phyloP scores from a whole-genome alignment of 306 rosid species.

The Castanea sativa region DNA sequence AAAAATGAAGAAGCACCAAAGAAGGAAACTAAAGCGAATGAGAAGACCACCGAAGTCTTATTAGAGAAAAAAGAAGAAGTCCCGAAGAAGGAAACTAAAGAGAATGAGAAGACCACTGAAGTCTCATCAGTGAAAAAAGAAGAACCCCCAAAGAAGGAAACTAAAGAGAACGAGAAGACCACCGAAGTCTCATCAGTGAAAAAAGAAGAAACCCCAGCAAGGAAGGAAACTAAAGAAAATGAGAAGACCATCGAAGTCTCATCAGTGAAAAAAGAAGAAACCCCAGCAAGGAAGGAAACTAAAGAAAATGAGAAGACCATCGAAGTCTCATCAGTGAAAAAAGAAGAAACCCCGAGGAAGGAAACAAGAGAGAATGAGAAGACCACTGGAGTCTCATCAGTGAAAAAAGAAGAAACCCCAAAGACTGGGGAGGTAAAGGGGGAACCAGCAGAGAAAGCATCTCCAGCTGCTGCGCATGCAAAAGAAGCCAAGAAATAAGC shows the following conservation, averaged over 20 bases:
- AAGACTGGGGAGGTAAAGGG: not conserved
- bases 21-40: not conserved
- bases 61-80: not conserved
- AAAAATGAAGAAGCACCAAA: not conserved
- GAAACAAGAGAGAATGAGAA: not conserved
- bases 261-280: not conserved
- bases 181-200: too few relatives aligned
- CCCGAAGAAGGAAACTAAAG: not conserved
- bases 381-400: not conserved
- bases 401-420: not conserved
- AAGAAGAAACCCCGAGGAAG: slow-evolving; percentile 6
- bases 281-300: not conserved
- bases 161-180: too few relatives aligned
- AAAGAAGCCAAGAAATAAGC: not conserved
- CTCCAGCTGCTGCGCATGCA: not conserved
- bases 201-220: not conserved
- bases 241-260: too few relatives aligned
- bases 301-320: not conserved
- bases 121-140: not conserved
- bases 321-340: not conserved
- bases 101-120: not conserved
- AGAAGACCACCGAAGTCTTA: not conserved
- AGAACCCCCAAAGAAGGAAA: not conserved
- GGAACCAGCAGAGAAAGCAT: not conserved
- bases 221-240: not conserved